Base-by-base conservation (phyloP, 192 early-diverging fungal species). In the Entrophospora sp. region DNA sequence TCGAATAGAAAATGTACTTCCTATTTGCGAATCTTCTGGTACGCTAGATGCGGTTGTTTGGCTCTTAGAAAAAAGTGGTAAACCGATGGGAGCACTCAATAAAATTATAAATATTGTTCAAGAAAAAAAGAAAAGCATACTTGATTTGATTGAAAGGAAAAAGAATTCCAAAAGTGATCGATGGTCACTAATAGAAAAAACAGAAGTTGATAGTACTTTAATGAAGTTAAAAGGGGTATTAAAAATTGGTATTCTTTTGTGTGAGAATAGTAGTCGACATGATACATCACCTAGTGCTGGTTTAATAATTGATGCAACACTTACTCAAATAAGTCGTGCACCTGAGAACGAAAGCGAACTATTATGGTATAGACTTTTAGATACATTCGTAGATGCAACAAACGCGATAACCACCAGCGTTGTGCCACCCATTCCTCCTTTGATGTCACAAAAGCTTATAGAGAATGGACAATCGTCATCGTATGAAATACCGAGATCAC, bases 11-110 rank as follows among this genome's bases (percentile, higher is more conserved):
- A 71, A 61, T 8, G 67, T 82, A 12, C 62, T 81, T n/a, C 69
- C 63, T 28, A 71, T 71, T 3, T 84, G 83, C 38, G 78, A 82
- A 51, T 24, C 72, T 10, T 61, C 76, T 31, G 77, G 77, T 18
- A 79, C 82, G 4, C 75, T 84, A 18, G 83, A 84, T 30, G 78
- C 83, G 0, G 79, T 79, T 4, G 80, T 84, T 8, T 84, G 83
- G 80, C 80, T 84, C n/a, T 67, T 82, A 71, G 80, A 84, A 48
- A 72, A 68, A 30, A 80, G 70, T 25, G 83, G 83, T 10, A 76
- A 84, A 56, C 74, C 78, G 0, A 61, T 73, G 25, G 83, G 78
- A 8, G 83, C 83, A 2, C 64, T 84, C 18, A 60, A 72, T 27
- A 84, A 81, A 55, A 73, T 84, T 40, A 62, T 84, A 16, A 75